Base-by-base conservation (phyloP, 352 stramenopile genomes). In the Blastocystis hominis region DNA sequence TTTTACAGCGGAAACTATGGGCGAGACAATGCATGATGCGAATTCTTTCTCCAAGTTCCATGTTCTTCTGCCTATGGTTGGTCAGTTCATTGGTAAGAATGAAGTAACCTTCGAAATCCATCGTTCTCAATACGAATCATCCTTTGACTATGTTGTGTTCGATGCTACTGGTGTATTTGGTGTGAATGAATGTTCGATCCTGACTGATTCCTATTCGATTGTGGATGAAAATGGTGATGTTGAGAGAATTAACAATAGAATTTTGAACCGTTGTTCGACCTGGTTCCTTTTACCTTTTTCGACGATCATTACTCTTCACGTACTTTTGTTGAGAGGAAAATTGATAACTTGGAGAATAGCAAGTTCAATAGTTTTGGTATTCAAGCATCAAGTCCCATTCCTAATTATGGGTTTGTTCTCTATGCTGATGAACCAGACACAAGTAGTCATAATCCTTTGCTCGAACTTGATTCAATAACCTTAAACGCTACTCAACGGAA, bases 51-150 rank as follows among this genome's bases (percentile, higher is more conserved):
- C 56, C 62, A 59, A 56, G 42, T 78, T 78, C 68, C 68, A 78
- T 38, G 68, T 78, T 9, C 30, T 78, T 40, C 68, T 78, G 6
- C 3, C n/a, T 17, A 78, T 46, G 2, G 59, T 46, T 10, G 75
- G 75, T 13, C n/a, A 17, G 30, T 20, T 72, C 6, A 44, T 47
- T 15, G 75, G 75, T 5, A 72, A 40, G 40, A 86, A 86, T 38
- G 50, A 47, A 20, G 59, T 86, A 9, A 54, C 75, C n/a, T 75
- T 86, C 46, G 75, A 86, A 44, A 44, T 68, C 38, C 75, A 86
- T 55, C 68, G 68, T 17, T 7, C 40, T 17, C 15, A 44, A 30
- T 20, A 78, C 24, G 42, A 78, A 46, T 78, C 68, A 10, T 62
- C 36, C n/a, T 20, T 46, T 20, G 44, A 59, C 6, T 20, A 53